These are phyloP conservation scores for Austroboletus eburneus DNA, from an alignment of 768 basidiomycete species.

Conservation along the genomic window DNA sequence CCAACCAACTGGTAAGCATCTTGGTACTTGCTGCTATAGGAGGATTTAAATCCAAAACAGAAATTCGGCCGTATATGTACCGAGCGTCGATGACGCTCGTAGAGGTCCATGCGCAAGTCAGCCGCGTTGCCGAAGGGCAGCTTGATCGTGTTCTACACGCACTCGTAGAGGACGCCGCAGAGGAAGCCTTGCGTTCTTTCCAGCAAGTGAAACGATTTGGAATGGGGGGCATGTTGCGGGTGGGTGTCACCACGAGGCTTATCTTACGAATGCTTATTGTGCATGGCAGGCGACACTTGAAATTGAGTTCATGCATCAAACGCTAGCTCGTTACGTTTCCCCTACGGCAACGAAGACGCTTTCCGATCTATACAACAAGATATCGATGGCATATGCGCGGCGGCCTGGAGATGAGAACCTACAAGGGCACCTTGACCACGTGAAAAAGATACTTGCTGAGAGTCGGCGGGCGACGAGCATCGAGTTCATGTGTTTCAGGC, in stretches of 20 bases:
- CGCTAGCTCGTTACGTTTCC: slow-evolving; percentile 83
- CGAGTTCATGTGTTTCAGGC: slow-evolving; percentile 92
- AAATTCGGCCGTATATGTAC: slow-evolving; percentile 94
- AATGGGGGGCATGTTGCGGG: slow-evolving; percentile 97
- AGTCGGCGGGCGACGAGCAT: slow-evolving; percentile 88
- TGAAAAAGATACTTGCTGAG: slow-evolving; percentile 87
- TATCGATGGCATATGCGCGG: slow-evolving; percentile 88
- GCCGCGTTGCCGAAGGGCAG: slow-evolving; percentile 69
- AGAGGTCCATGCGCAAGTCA: slow-evolving; percentile 87
- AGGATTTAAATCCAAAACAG: slow-evolving; percentile 37
- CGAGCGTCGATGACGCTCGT: slow-evolving; percentile 85
- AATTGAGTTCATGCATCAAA: slow-evolving; percentile 99
- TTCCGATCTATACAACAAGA: slow-evolving; percentile 89
- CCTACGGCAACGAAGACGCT: slow-evolving; percentile 76
- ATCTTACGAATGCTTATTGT: background rate
- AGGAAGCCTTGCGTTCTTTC: slow-evolving; percentile 83
- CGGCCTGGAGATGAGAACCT: slow-evolving; percentile 83
- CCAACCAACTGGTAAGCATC: slow-evolving; percentile 75
- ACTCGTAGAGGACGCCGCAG: slow-evolving; percentile 78
- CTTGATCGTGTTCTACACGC: slow-evolving; percentile 78
- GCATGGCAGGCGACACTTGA: slow-evolving; percentile 86
- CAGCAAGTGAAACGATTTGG: slow-evolving; percentile 87
- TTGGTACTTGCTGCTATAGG: background rate
- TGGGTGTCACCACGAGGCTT: slow-evolving; percentile 37
- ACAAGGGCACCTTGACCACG: slow-evolving; percentile 81